phyloP scores from a whole-genome alignment of 495 filamentous ascomycete species.

The Podospora pseudopauciseta region DNA sequence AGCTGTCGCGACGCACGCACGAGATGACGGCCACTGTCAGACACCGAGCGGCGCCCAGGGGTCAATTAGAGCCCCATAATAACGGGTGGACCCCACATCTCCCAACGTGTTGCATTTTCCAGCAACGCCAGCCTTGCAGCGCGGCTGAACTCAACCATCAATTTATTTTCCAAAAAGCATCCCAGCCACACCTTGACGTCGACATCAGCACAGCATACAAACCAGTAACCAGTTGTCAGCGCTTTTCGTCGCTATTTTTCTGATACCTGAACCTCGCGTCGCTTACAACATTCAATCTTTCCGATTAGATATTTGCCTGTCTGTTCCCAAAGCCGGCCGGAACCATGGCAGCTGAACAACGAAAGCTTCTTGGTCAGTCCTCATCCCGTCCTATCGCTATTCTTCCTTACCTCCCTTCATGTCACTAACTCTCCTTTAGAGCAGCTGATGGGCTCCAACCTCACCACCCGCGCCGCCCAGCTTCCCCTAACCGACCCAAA shows the following conservation, averaged over 20 bases:
- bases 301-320: too few relatives aligned
- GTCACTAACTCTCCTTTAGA: slow-evolving; percentile 45
- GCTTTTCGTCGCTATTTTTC: background rate
- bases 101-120: slow-evolving; percentile 10
- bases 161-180: background rate
- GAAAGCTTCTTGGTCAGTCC: slow-evolving; percentile 81
- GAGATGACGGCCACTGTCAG: slow-evolving; percentile 1
- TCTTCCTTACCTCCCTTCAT: background rate
- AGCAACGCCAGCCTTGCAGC: slow-evolving; percentile 31
- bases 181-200: background rate
- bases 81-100: slow-evolving; percentile 15
- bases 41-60: background rate
- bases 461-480: slow-evolving; percentile 67
- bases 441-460: slow-evolving; percentile 74
- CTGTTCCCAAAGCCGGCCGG: background rate
- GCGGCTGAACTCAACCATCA: slow-evolving; percentile 17
- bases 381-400: slow-evolving; percentile 4
- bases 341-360: slow-evolving; percentile 88
- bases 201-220: slow-evolving; percentile 1
- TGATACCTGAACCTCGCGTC: background rate
- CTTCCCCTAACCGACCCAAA: slow-evolving; percentile 88
- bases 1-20: background rate
- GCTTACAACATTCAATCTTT: background rate
- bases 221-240: background rate
- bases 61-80: background rate